These are phyloP conservation scores for Ruellia speciosa DNA, from an alignment of 305 asterid species.

Conservation along the genomic window DNA sequence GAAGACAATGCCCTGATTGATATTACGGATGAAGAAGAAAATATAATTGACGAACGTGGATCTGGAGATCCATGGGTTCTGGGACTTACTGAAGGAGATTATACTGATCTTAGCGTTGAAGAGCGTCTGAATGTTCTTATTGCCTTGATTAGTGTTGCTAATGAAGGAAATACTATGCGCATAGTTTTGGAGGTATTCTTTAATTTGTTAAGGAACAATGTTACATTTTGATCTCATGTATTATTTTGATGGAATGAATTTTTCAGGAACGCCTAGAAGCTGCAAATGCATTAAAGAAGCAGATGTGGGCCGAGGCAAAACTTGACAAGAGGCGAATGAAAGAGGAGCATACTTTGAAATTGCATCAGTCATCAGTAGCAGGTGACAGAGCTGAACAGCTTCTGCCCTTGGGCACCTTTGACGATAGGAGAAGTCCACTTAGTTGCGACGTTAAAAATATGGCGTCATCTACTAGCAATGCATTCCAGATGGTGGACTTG, in stretches of 20 bases:
- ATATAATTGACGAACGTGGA: conserved; percentile 40
- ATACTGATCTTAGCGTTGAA: conserved; percentile 59
- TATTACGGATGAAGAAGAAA: conserved; percentile 30
- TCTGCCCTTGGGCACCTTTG: conserved; percentile 21
- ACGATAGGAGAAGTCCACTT: conserved; percentile 35
- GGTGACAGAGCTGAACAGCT: conserved; percentile 35
- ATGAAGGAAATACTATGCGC: conserved; percentile 82
- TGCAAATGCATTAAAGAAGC: conserved; percentile 84
- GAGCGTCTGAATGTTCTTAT: conserved; percentile 83
- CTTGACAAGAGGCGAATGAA: conserved; percentile 80
- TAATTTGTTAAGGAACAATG: conserved; percentile 10
- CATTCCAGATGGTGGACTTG: conserved; percentile 35
- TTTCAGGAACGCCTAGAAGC: conserved; percentile 92
- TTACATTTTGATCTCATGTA: conserved; percentile 18
- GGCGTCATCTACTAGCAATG: conserved; percentile 26
- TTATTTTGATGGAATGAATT: conserved; percentile 21
- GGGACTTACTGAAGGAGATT: conserved; percentile 82
- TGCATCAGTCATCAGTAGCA: conserved; percentile 30
- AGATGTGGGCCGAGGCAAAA: conserved; percentile 89
- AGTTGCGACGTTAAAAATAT: conserved; percentile 31
- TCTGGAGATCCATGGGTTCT: conserved; percentile 73
- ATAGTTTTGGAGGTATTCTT: conserved; percentile 60
- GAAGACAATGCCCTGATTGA: conserved; percentile 27
- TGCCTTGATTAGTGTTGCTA: conserved; percentile 65
- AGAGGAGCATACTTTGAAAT: conserved; percentile 51